Evolutionary conservation across 1,139 yeast genomes (phyloP).

Genomic region (Dujonia santamariae): DNA sequence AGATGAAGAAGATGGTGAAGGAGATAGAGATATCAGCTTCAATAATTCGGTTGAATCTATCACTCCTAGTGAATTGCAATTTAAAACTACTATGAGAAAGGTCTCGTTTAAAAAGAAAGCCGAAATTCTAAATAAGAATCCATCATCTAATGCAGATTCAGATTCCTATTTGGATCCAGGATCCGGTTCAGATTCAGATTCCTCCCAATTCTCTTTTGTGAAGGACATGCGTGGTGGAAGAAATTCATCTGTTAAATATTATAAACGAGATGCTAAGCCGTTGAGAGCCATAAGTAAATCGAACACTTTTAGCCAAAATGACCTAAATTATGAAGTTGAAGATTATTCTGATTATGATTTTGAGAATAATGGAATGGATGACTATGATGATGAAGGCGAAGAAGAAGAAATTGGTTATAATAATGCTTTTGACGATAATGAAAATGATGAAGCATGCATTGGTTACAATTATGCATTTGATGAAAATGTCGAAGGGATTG

Average conservation of each 20-base stretch:
- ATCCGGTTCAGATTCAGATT: slow-evolving; percentile 24
- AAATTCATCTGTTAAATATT: slow-evolving; percentile 61
- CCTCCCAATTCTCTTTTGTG: slow-evolving; percentile 59
- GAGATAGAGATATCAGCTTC: slow-evolving; percentile 1
- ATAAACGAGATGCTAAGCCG: slow-evolving; percentile 31
- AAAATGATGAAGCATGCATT: not conserved
- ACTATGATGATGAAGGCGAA: slow-evolving; percentile 35
- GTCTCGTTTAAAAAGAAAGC: slow-evolving; percentile 4
- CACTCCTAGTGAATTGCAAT: slow-evolving; percentile 1
- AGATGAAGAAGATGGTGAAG: not conserved
- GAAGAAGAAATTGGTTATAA: slow-evolving; percentile 43
- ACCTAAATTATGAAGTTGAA: slow-evolving; percentile 34
- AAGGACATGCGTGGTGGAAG: slow-evolving; percentile 54
- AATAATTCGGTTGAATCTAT: slow-evolving; percentile 4
- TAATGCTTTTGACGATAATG: slow-evolving; percentile 38
- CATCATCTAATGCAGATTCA: slow-evolving; percentile 1
- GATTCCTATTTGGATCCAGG: slow-evolving; percentile 13
- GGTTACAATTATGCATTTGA: slow-evolving; percentile 5
- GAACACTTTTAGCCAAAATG: slow-evolving; percentile 26
- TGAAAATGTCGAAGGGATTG: slow-evolving; percentile 1
- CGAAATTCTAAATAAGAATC: slow-evolving; percentile 1
- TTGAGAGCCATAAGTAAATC: slow-evolving; percentile 7
- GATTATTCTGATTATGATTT: slow-evolving; percentile 41
- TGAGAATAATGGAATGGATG: slow-evolving; percentile 49
- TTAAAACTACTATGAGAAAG: slow-evolving; percentile 1